These are phyloP conservation scores for Beauveria sp. DNA, from an alignment of 2,329 filamentous ascomycete genomes.

Conservation along the genomic window DNA sequence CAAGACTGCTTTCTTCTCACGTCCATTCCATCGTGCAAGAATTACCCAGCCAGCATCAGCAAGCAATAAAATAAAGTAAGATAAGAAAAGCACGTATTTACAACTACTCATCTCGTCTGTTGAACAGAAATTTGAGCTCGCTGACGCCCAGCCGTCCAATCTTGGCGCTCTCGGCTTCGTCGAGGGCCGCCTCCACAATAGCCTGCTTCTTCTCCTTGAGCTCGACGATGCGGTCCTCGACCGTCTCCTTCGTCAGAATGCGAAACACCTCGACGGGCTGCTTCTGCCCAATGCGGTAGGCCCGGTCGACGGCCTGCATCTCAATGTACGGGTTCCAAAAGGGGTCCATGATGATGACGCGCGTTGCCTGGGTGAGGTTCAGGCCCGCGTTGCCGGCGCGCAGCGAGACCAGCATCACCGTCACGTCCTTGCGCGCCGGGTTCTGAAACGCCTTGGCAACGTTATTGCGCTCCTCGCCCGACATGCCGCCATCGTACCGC, in stretches of 20 bases:
- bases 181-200: constrained; percentile 70
- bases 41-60: not conserved
- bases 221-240: constrained; percentile 78
- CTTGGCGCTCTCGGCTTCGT: constrained; percentile 61
- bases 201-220: constrained; percentile 73
- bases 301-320: constrained; percentile 84
- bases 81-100: not conserved
- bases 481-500: constrained; percentile 78
- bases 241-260: constrained; percentile 66
- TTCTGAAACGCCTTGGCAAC: constrained; percentile 60
- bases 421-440: constrained; percentile 47
- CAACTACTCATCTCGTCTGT: constrained; percentile 11
- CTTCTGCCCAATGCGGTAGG: constrained; percentile 78
- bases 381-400: constrained; percentile 77
- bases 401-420: constrained; percentile 74
- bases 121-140: constrained; percentile 66
- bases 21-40: not conserved
- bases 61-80: not conserved
- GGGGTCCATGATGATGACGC: constrained; percentile 84
- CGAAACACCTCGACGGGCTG: constrained; percentile 71
- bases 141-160: constrained; percentile 57
- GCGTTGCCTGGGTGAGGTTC: constrained; percentile 74
- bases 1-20: too few species aligned
- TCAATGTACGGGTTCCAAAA: constrained; percentile 95
- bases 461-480: constrained; percentile 56